These are phyloP conservation scores for Chamaecrista fasciculata DNA, from an alignment of 306 rosid species.

Conservation along the genomic window DNA sequence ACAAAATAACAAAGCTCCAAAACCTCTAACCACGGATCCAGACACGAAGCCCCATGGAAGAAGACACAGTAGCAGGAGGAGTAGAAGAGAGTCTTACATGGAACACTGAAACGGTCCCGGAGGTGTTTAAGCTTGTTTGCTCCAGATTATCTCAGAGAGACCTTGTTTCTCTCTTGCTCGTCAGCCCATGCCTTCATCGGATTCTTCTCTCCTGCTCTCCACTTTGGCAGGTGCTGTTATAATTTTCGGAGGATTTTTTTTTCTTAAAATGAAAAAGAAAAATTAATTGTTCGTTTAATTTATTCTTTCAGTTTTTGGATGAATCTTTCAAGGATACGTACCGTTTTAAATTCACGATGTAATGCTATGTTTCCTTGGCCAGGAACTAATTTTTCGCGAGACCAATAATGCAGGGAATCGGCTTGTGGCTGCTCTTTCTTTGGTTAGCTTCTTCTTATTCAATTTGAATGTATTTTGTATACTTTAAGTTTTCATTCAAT, in stretches of 20 bases:
- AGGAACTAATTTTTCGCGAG: slow-evolving; percentile 67
- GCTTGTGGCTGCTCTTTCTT: slow-evolving; percentile 63
- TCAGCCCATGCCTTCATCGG: slow-evolving; percentile 61
- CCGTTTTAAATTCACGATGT: neutral
- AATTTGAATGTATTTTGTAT: neutral
- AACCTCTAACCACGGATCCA: neutral
- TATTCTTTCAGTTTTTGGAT: neutral
- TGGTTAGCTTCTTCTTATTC: slow-evolving; percentile 40
- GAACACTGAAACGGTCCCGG: slow-evolving; percentile 70
- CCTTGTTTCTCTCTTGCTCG: slow-evolving; percentile 57
- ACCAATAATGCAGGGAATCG: slow-evolving; percentile 65
- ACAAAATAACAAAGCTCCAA: too few relatives aligned
- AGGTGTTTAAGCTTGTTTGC: slow-evolving; percentile 57
- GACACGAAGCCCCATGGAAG: slow-evolving; percentile 33
- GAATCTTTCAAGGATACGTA: neutral
- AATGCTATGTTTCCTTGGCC: neutral
- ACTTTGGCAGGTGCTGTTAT: slow-evolving; percentile 55
- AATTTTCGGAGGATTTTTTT: neutral
- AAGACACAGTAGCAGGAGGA: slow-evolving; percentile 10
- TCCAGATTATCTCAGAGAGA: slow-evolving; percentile 51
- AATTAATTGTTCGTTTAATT: neutral
- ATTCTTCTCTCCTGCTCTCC: slow-evolving; percentile 53
- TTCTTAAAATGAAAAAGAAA: too few relatives aligned
- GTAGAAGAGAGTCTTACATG: slow-evolving; percentile 38
- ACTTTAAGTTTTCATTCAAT: neutral